Evolutionary conservation across 2,329 filamentous ascomycete species (phyloP).

Genomic region (Paradendryphiella salina): DNA sequence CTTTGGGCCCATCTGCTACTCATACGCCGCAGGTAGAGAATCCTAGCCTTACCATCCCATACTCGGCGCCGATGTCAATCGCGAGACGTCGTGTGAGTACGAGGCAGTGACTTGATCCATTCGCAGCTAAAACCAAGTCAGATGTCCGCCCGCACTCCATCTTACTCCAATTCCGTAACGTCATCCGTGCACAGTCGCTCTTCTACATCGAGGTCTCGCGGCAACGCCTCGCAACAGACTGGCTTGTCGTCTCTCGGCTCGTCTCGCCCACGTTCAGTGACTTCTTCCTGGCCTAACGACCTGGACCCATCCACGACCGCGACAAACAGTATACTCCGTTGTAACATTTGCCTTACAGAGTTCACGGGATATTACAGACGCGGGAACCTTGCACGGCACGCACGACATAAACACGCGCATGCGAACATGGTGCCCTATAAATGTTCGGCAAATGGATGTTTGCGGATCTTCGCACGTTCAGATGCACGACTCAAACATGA

Average conservation of each 20-base stretch:
- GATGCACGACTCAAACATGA: slow-evolving; percentile 20
- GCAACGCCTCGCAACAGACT: not conserved
- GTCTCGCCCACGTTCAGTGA: not conserved
- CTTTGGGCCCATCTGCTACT: not conserved
- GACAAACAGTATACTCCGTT: not conserved
- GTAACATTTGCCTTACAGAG: slow-evolving; percentile 4
- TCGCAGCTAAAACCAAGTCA: not conserved
- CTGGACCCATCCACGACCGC: not conserved
- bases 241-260: not conserved
- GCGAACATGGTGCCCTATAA: not conserved
- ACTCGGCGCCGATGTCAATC: not conserved
- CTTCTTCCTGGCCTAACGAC: not conserved
- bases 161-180: no score
- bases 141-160: not conserved
- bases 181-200: no score
- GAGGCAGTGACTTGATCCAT: not conserved
- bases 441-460: slow-evolving; percentile 10
- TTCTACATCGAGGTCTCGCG: not conserved
- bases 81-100: not conserved
- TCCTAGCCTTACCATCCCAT: not conserved
- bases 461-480: slow-evolving; percentile 7
- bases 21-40: not conserved
- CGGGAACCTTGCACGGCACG: slow-evolving; percentile 17
- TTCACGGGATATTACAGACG: slow-evolving; percentile 17
- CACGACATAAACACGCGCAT: slow-evolving; percentile 11